phyloP scores from a whole-genome alignment of 2,329 filamentous ascomycete genomes.

The Emergomyces africanus region DNA sequence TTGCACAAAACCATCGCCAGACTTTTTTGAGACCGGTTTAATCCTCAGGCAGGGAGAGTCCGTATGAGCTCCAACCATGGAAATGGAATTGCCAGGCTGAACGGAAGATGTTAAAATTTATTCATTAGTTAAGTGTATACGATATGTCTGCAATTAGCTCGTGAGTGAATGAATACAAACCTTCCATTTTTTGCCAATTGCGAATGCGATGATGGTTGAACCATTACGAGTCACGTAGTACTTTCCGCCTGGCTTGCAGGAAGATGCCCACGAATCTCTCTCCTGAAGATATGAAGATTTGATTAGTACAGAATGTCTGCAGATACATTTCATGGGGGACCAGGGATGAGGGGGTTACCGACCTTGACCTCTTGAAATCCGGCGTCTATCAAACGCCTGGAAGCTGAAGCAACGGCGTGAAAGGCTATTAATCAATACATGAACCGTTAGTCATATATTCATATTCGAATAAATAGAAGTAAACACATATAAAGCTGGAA shows the following conservation, averaged over 20 bases:
- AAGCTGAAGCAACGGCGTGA: constrained; percentile 76
- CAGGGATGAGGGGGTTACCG: background rate
- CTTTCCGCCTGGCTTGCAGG: constrained; percentile 67
- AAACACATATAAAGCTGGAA: background rate
- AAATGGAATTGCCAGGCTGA: constrained; percentile 67
- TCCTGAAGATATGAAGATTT: constrained; percentile 5
- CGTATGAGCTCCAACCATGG: constrained; percentile 92
- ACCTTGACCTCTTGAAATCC: constrained; percentile 78
- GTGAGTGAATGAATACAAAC: constrained; percentile 4
- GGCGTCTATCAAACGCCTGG: constrained; percentile 61
- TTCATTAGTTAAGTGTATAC: constrained; percentile 1
- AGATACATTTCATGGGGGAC: background rate
- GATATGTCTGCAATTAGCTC: background rate
- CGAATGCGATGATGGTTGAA: constrained; percentile 74
- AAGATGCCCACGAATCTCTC: constrained; percentile 55
- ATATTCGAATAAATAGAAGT: constrained; percentile 5
- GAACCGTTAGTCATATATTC: background rate
- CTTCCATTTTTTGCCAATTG: constrained; percentile 36
- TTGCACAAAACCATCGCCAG: constrained; percentile 75
- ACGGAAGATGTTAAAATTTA: constrained; percentile 51
- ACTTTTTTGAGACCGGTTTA: constrained; percentile 89
- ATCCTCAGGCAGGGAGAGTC: constrained; percentile 85
- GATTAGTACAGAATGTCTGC: background rate
- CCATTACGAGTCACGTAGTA: constrained; percentile 84
- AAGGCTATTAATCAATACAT: constrained; percentile 50